These are phyloP conservation scores for Cyclotella choctawhatcheeana DNA, from an alignment of 108 stramenopile genomes.

Conservation along the genomic window DNA sequence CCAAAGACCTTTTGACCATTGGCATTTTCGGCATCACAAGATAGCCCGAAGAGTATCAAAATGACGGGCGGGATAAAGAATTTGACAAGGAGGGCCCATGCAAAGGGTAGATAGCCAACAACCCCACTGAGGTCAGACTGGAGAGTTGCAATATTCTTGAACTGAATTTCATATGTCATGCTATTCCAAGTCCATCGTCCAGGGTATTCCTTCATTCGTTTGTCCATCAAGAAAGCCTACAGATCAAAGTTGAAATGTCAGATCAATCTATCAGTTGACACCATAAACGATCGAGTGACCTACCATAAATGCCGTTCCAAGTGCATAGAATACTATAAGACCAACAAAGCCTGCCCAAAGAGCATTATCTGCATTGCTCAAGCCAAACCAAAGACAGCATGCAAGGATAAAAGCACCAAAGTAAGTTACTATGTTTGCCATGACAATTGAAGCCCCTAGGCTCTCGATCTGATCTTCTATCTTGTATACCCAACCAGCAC, in stretches of 20 bases:
- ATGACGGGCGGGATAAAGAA: slow-evolving; percentile 62
- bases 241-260: too few relatives aligned
- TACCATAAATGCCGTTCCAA: slow-evolving; percentile 42
- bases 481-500: slow-evolving; percentile 64
- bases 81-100: slow-evolving; percentile 64
- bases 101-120: slow-evolving; percentile 55
- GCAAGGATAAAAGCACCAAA: slow-evolving; percentile 62
- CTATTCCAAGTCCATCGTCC: slow-evolving; percentile 29
- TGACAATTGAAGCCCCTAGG: slow-evolving; percentile 50
- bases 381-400: slow-evolving; percentile 52
- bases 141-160: slow-evolving; percentile 52
- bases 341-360: slow-evolving; percentile 56
- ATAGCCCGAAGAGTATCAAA: slow-evolving; percentile 53
- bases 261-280: too few relatives aligned
- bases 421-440: slow-evolving; percentile 45
- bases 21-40: slow-evolving; percentile 34
- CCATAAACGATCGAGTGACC: too few relatives aligned
- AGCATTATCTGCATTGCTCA: slow-evolving; percentile 37
- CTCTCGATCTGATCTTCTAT: slow-evolving; percentile 48
- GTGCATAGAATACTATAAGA: slow-evolving; percentile 42
- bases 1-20: slow-evolving; percentile 46
- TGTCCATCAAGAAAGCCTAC: slow-evolving; percentile 30
- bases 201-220: slow-evolving; percentile 21
- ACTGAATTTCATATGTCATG: slow-evolving; percentile 50
- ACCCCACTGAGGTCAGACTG: slow-evolving; percentile 40